Evolutionary conservation across 805 yeast genomes (phyloP).

Genomic region (Candida rishiriensis): DNA sequence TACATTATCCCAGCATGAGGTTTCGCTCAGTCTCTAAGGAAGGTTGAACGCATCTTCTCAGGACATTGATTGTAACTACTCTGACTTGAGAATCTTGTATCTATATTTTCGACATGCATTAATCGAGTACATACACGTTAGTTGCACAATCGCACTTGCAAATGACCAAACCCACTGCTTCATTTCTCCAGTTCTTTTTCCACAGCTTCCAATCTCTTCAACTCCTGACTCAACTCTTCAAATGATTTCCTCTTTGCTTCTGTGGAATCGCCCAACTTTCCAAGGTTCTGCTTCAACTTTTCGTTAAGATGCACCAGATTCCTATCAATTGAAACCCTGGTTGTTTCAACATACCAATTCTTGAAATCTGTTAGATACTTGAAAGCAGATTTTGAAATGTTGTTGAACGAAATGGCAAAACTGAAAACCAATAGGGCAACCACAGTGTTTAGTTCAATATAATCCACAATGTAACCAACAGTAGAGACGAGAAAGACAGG

Average conservation of each 20-base stretch:
- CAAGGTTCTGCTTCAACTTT: slow-evolving; percentile 14
- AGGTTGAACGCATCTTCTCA: too few relatives aligned
- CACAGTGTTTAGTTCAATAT: slow-evolving; percentile 24
- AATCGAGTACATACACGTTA: too few relatives aligned
- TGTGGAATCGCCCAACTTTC: slow-evolving; percentile 10
- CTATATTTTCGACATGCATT: too few relatives aligned
- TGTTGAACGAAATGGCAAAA: slow-evolving; percentile 24
- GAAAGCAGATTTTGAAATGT: slow-evolving; percentile 19
- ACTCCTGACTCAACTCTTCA: slow-evolving; percentile 7
- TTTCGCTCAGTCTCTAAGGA: too few relatives aligned
- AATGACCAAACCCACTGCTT: neutral
- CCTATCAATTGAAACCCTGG: slow-evolving; percentile 24
- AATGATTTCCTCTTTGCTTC: slow-evolving; percentile 8
- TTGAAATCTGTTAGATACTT: slow-evolving; percentile 17
- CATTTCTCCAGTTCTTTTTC: slow-evolving; percentile 7
- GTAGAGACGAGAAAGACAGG: slow-evolving; percentile 23
- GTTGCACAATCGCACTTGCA: too few relatives aligned
- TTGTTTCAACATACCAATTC: slow-evolving; percentile 22
- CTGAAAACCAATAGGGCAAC: slow-evolving; percentile 26
- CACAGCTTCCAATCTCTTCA: slow-evolving; percentile 9
- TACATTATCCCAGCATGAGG: too few relatives aligned
- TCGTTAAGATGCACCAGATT: slow-evolving; percentile 15
- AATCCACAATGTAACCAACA: slow-evolving; percentile 24
- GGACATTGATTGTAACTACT: too few relatives aligned
- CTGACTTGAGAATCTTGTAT: too few relatives aligned